A percentile compares a stretch with the other conserved stretches of the same genome.
phyloP scores from a whole-genome alignment of 805 yeast species.

The Candida xyloterini region DNA sequence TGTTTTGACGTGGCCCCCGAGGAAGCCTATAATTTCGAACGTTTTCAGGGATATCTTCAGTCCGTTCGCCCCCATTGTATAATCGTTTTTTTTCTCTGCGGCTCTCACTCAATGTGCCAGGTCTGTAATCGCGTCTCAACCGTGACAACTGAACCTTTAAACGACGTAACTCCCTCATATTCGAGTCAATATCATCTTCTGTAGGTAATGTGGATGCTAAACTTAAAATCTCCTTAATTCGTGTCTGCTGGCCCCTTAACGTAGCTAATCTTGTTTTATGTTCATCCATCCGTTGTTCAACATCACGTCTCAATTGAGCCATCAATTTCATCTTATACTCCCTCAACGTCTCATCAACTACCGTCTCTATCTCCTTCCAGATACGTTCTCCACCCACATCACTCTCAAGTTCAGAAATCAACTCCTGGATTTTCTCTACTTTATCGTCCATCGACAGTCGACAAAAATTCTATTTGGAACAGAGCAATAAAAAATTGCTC shows the following conservation, averaged over 20 bases:
- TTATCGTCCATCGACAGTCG: slow-evolving; percentile 12
- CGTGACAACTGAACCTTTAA: slow-evolving; percentile 2
- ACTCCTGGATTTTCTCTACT: neutral
- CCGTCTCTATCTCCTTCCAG: slow-evolving; percentile 2
- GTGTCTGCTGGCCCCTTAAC: slow-evolving; percentile 1
- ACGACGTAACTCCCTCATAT: slow-evolving; percentile 2
- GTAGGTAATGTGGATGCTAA: neutral
- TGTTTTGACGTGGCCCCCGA: slow-evolving; percentile 15
- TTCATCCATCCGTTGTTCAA: neutral
- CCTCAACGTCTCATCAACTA: slow-evolving; percentile 1
- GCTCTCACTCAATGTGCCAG: neutral
- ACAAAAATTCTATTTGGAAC: neutral
- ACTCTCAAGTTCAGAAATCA: slow-evolving; percentile 1
- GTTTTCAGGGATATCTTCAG: slow-evolving; percentile 9
- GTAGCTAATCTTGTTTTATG: neutral
- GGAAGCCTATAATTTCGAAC: slow-evolving; percentile 16
- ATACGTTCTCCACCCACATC: neutral
- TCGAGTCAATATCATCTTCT: slow-evolving; percentile 1
- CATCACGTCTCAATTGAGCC: slow-evolving; percentile 1
- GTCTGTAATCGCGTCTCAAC: slow-evolving; percentile 4
- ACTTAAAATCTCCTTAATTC: slow-evolving; percentile 3
- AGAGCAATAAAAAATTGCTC: neutral
- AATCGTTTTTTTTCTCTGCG: neutral
- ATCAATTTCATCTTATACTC: neutral
- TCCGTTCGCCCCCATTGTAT: neutral